A percentile compares a stretch with the other conserved stretches of the same genome.
Evolutionary conservation across 2,329 filamentous ascomycete species (phyloP).

Genomic region (Paradendryphiella salina): DNA sequence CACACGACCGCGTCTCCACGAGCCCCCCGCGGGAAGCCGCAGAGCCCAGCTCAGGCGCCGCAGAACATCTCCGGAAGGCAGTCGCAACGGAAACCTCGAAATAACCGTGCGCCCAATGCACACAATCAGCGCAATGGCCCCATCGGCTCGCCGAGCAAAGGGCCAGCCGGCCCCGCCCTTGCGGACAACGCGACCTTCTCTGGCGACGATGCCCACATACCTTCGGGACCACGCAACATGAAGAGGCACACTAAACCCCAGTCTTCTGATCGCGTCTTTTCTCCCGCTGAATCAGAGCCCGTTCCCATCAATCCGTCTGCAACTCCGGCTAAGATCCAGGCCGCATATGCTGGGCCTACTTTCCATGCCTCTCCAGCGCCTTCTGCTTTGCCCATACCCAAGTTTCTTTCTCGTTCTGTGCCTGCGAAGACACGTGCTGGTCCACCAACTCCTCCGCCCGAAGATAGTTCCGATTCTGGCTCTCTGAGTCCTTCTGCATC

Average conservation of each 20-base stretch:
- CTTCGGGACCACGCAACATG: slow-evolving; percentile 27
- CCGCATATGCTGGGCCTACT: slow-evolving; percentile 84
- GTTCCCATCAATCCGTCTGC: slow-evolving; percentile 24
- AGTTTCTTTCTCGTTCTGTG: slow-evolving; percentile 77
- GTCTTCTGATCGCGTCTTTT: slow-evolving; percentile 36
- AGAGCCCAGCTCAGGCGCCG: slow-evolving; percentile 35
- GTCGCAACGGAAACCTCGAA: slow-evolving; percentile 36
- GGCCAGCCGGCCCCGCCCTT: slow-evolving; percentile 19
- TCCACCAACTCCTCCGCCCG: slow-evolving; percentile 56
- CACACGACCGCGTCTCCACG: slow-evolving; percentile 42
- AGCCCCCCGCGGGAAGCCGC: slow-evolving; percentile 39
- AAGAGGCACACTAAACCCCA: slow-evolving; percentile 42
- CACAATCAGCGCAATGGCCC: slow-evolving; percentile 26
- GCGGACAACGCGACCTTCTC: slow-evolving; percentile 35
- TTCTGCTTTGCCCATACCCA: slow-evolving; percentile 86
- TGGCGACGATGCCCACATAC: slow-evolving; percentile 34
- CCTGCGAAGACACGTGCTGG: slow-evolving; percentile 55
- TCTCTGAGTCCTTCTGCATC: slow-evolving; percentile 53
- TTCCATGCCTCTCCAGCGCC: slow-evolving; percentile 95
- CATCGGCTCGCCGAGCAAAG: slow-evolving; percentile 21
- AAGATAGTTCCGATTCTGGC: slow-evolving; percentile 51
- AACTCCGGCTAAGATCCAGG: slow-evolving; percentile 43
- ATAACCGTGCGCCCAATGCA: slow-evolving; percentile 40
- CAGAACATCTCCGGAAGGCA: slow-evolving; percentile 33
- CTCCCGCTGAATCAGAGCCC: slow-evolving; percentile 35